phyloP scores from a whole-genome alignment of 345 rosid species.

The Aegle marmelos region DNA sequence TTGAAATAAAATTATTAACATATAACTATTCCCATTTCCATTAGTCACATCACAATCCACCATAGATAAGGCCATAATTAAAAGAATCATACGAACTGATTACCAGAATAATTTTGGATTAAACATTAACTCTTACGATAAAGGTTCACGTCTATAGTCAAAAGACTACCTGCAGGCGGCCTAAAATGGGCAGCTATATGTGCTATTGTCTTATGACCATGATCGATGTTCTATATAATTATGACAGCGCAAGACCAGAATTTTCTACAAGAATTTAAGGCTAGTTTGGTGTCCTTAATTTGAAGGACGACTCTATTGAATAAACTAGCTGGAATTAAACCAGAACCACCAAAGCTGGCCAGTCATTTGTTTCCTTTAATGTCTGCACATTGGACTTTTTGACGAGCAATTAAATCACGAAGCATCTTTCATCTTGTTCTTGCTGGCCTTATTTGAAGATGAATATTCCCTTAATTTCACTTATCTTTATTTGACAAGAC shows the following conservation, averaged over 20 bases:
- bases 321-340: neutral
- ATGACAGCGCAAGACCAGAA: neutral
- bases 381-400: conserved; percentile 5
- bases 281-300: neutral
- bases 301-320: neutral
- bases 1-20: too few species aligned
- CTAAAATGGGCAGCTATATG: neutral
- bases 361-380: conserved; percentile 13
- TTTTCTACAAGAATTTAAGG: neutral
- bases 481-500: neutral
- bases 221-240: neutral
- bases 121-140: too few species aligned
- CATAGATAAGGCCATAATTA: too few species aligned
- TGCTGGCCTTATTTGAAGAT: neutral
- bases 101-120: too few species aligned
- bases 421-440: neutral
- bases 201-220: neutral
- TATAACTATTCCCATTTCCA: too few species aligned
- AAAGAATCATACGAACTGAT: too few species aligned
- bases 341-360: neutral
- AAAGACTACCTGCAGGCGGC: neutral
- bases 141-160: too few species aligned
- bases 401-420: neutral
- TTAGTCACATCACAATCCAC: too few species aligned
- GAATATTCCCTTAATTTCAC: conserved; percentile 3